Evolutionary conservation across 495 filamentous ascomycete species (phyloP).

Genomic region (Neurospora sublineolata): DNA sequence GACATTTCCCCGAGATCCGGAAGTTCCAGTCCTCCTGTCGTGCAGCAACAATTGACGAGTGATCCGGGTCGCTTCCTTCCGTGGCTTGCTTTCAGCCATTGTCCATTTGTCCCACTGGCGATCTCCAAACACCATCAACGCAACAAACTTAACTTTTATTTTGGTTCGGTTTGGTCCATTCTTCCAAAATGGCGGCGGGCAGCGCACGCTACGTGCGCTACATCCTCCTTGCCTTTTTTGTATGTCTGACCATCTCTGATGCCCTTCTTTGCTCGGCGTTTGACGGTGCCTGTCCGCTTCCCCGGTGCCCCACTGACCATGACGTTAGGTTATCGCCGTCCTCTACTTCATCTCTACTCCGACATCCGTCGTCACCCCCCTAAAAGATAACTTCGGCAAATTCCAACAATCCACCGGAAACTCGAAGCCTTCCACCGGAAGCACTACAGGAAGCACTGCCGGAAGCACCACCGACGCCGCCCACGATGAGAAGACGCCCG

Average conservation of each 20-base stretch:
- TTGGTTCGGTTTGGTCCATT: background rate
- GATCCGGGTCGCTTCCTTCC: background rate
- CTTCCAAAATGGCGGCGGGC: conserved; percentile 49
- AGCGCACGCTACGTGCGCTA: conserved; percentile 72
- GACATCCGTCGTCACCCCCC: conserved; percentile 26
- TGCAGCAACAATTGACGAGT: background rate
- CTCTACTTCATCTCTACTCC: conserved; percentile 75
- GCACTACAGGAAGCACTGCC: background rate
- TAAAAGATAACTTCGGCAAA: conserved; percentile 1
- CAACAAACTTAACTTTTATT: background rate
- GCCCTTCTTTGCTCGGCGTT: background rate
- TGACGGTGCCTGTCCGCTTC: background rate
- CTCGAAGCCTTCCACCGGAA: background rate
- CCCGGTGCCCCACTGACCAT: conserved; percentile 6
- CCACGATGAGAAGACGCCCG: conserved; percentile 4
- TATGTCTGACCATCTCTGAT: conserved; percentile 33
- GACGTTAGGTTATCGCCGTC: conserved; percentile 51
- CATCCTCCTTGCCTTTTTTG: conserved; percentile 75
- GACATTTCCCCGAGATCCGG: background rate
- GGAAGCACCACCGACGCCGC: conserved; percentile 9
- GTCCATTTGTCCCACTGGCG: background rate
- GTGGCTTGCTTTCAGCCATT: background rate
- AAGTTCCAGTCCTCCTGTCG: background rate
- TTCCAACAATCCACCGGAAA: background rate
- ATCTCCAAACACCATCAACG: background rate